phyloP scores from a whole-genome alignment of 129 eudicot species.

The Artemisia tridentata region DNA sequence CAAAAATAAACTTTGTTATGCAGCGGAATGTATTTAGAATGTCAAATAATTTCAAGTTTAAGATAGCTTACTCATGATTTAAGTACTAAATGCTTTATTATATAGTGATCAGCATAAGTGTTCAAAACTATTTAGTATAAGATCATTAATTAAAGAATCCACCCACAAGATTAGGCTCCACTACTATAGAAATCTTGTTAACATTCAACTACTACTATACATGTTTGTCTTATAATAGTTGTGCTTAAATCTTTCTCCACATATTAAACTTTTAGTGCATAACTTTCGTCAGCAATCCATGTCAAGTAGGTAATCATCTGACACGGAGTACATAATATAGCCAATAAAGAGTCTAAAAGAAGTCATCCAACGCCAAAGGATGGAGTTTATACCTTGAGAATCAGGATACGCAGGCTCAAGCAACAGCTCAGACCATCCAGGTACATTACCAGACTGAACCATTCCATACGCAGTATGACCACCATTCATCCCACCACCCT shows the following conservation, averaged over 20 bases:
- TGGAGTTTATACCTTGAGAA: slow-evolving; percentile 51
- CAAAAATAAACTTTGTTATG: too few species aligned
- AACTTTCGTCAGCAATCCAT: not conserved
- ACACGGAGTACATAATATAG: not conserved
- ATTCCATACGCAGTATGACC: slow-evolving; percentile 18
- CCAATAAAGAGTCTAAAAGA: not conserved
- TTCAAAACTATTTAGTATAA: not conserved
- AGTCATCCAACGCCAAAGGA: not conserved
- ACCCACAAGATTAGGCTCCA: not conserved
- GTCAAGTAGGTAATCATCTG: not conserved
- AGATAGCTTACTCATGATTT: too few species aligned
- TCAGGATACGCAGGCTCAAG: slow-evolving; percentile 52
- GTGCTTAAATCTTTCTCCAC: slow-evolving; percentile 3
- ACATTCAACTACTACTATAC: not conserved
- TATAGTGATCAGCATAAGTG: not conserved
- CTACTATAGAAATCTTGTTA: not conserved
- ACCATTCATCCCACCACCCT: slow-evolving; percentile 34
- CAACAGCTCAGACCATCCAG: slow-evolving; percentile 47
- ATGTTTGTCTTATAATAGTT: not conserved
- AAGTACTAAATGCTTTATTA: too few species aligned
- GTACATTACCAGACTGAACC: slow-evolving; percentile 28
- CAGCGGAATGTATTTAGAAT: too few species aligned
- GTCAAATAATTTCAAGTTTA: too few species aligned
- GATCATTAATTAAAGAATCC: not conserved
- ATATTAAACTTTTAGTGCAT: not conserved